Conservation (phyloP, 225 moss, liverwort and hornwort genomes). For the Thuidium tamariscinum region DNA sequence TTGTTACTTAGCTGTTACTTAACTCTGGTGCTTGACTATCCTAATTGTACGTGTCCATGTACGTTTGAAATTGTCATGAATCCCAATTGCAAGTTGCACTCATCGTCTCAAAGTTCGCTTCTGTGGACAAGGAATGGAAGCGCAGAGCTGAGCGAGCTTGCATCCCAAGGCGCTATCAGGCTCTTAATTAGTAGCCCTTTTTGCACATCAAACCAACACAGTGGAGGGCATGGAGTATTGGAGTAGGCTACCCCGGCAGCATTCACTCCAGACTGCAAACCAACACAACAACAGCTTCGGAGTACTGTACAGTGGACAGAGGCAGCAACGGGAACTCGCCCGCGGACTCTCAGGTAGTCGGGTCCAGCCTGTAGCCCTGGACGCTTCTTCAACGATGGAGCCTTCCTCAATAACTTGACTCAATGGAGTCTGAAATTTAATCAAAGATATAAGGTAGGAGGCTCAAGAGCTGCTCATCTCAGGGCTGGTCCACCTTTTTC, state of each 20-base stretch:
- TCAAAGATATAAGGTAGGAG: too few species aligned
- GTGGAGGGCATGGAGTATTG: conserved; percentile 49
- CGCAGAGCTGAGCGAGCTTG: conserved; percentile 68
- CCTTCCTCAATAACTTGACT: too few species aligned
- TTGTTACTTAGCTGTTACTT: background rate
- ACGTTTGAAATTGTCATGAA: background rate
- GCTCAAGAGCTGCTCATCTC: too few species aligned
- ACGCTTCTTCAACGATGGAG: conserved; percentile 1
- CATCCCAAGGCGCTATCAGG: conserved; percentile 60
- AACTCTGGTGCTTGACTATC: background rate
- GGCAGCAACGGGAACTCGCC: background rate
- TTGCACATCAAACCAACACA: conserved; percentile 53
- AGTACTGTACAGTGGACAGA: background rate
- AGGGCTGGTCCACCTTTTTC: too few species aligned
- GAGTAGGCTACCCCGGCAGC: conserved; percentile 29
- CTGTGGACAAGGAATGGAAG: conserved; percentile 32
- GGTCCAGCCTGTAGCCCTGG: background rate
- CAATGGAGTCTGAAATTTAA: too few species aligned
- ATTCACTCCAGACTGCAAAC: conserved; percentile 53
- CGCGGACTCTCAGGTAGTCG: background rate
- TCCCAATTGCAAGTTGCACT: conserved; percentile 57
- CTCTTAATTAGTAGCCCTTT: conserved; percentile 49
- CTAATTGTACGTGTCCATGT: background rate
- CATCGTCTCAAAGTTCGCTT: conserved; percentile 61
- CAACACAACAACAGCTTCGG: conserved; percentile 32